Conservation (phyloP, 2,329 filamentous ascomycete genomes). For the Ophiostoma sp. region DNA sequence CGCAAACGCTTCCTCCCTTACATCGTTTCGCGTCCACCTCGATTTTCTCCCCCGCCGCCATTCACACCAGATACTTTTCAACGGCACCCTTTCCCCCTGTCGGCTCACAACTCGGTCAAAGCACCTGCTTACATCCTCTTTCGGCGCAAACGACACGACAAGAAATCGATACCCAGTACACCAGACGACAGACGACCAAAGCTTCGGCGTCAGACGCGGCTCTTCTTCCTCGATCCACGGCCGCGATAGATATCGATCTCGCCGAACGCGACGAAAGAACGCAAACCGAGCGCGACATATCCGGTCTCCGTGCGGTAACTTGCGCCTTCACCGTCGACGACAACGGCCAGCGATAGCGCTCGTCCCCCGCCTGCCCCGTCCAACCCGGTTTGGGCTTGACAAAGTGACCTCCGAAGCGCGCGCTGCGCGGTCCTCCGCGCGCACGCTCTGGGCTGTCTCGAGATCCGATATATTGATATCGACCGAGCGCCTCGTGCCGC, state of each 20-base stretch:
- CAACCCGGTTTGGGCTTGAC: neutral
- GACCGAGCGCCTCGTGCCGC: neutral
- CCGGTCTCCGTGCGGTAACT: neutral
- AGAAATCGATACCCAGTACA: neutral
- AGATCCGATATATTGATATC: neutral
- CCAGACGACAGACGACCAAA: neutral
- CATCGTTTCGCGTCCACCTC: constrained; percentile 11
- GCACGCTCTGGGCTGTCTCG: constrained; percentile 16
- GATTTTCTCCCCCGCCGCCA: neutral
- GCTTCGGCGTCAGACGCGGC: constrained; percentile 6
- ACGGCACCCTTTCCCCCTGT: neutral
- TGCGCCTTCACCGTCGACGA: neutral
- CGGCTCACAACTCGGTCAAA: neutral
- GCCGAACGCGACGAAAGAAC: constrained; percentile 1
- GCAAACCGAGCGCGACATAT: neutral
- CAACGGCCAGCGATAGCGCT: constrained; percentile 1
- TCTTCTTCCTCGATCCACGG: neutral
- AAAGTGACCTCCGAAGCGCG: constrained; percentile 17
- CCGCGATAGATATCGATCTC: neutral
- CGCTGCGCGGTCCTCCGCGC: constrained; percentile 26
- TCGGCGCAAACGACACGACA: neutral
- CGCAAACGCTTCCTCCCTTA: constrained; percentile 8
- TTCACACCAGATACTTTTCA: neutral
- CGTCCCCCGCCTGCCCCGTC: neutral
- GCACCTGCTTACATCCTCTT: neutral